phyloP scores from a whole-genome alignment of 2,329 filamentous ascomycete genomes.

The Aspergillus pseudoglaucus region DNA sequence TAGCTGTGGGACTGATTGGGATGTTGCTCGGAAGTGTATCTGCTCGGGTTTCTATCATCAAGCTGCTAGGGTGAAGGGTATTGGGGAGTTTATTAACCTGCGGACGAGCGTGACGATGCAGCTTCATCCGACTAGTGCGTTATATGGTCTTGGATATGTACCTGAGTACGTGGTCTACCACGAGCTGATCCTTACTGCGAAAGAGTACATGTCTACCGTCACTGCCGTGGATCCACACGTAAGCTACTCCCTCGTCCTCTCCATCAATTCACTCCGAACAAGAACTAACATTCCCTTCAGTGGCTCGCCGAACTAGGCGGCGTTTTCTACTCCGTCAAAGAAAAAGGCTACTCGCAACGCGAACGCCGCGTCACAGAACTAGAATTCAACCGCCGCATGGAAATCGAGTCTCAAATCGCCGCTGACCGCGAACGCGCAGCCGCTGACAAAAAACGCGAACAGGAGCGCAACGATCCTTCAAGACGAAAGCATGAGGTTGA shows the following conservation, averaged over 20 bases:
- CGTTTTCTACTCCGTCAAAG: conserved; percentile 95
- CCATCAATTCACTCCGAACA: neutral
- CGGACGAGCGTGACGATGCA: conserved; percentile 91
- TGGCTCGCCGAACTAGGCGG: conserved; percentile 96
- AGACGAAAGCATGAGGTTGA: conserved; percentile 32
- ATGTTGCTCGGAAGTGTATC: conserved; percentile 90
- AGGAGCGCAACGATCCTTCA: conserved; percentile 28
- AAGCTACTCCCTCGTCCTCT: conserved; percentile 16
- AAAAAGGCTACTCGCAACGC: conserved; percentile 87
- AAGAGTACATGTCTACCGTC: conserved; percentile 97
- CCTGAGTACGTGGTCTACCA: conserved; percentile 98
- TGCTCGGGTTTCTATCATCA: conserved; percentile 98
- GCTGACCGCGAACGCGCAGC: conserved; percentile 63
- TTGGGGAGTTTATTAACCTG: conserved; percentile 95
- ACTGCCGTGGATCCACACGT: conserved; percentile 86
- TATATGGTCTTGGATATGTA: conserved; percentile 87
- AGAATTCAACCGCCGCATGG: conserved; percentile 87
- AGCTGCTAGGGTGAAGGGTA: conserved; percentile 89
- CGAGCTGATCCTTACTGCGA: conserved; percentile 91
- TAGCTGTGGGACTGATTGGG: conserved; percentile 95
- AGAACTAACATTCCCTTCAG: conserved; percentile 11
- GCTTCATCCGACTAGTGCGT: conserved; percentile 84
- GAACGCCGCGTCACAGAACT: conserved; percentile 83
- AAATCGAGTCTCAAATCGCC: conserved; percentile 88
- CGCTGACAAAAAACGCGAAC: conserved; percentile 33